Conservation (phyloP, 129 eudicot genomes). For the Chrysanthemum lavandulifolium region DNA sequence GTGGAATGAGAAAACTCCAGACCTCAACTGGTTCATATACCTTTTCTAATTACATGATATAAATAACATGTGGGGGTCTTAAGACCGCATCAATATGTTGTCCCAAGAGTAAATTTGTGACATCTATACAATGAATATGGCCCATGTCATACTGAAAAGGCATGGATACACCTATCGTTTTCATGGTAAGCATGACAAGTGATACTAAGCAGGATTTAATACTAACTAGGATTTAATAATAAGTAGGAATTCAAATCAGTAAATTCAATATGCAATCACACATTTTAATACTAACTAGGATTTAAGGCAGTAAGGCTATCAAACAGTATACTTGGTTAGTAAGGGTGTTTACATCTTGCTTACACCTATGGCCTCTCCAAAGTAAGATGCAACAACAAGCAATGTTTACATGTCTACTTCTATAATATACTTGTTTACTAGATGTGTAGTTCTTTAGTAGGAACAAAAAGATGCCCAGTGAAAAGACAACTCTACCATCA, state of each 20-base stretch:
- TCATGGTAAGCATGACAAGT: conserved; percentile 2
- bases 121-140: neutral
- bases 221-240: too few species aligned
- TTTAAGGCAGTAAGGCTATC: neutral
- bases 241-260: too few species aligned
- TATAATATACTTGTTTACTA: neutral
- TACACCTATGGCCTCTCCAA: neutral
- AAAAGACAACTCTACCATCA: neutral
- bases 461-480: neutral
- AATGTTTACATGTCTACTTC: neutral
- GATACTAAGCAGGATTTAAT: too few species aligned
- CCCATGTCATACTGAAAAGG: neutral
- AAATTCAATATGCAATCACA: neutral
- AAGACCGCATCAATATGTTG: neutral
- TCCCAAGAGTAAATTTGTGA: neutral
- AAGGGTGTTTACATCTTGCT: neutral
- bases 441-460: neutral
- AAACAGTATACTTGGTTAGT: neutral
- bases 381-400: neutral
- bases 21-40: neutral
- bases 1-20: neutral
- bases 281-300: neutral
- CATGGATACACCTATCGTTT: neutral
- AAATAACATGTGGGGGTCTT: conserved; percentile 4
- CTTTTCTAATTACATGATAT: neutral